Percentiles rank a stretch among this genome's conserved stretches.
Conservation (phyloP, 2,329 filamentous ascomycete species). For the Lasiodiplodia hormozganensis region DNA sequence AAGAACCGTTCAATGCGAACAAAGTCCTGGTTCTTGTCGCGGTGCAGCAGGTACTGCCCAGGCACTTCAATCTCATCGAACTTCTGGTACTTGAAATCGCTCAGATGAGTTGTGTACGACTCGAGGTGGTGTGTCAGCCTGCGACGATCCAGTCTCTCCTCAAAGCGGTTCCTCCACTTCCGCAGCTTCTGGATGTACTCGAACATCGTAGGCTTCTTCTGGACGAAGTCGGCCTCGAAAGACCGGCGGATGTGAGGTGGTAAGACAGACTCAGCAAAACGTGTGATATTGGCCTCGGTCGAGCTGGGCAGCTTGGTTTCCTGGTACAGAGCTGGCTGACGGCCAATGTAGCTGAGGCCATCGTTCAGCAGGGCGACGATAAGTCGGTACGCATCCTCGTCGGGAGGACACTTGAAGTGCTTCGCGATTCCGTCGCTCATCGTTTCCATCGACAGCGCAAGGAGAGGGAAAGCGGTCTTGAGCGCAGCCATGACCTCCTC, state of each 20-base stretch:
- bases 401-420: constrained; percentile 97
- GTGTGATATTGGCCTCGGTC: constrained; percentile 94
- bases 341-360: constrained; percentile 87
- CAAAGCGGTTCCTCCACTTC: constrained; percentile 96
- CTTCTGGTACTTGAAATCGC: constrained; percentile 96
- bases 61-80: constrained; percentile 99
- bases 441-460: constrained; percentile 97
- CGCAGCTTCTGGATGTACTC: constrained; percentile 98
- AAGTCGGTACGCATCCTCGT: constrained; percentile 95
- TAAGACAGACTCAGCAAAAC: constrained; percentile 95
- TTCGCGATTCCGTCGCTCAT: constrained; percentile 99
- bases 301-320: constrained; percentile 88
- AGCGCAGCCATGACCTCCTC: constrained; percentile 95
- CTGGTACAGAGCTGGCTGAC: constrained; percentile 84
- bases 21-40: constrained; percentile 99
- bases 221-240: constrained; percentile 97
- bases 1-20: constrained; percentile 96
- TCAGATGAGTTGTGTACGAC: constrained; percentile 85
- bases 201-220: constrained; percentile 94
- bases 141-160: constrained; percentile 92
- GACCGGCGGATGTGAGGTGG: constrained; percentile 94
- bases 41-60: constrained; percentile 94
- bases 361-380: constrained; percentile 98
- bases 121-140: constrained; percentile 78
- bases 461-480: constrained; percentile 94